phyloP scores from a whole-genome alignment of 768 basidiomycete genomes.

The Lanmaoa pseudosensibilis region DNA sequence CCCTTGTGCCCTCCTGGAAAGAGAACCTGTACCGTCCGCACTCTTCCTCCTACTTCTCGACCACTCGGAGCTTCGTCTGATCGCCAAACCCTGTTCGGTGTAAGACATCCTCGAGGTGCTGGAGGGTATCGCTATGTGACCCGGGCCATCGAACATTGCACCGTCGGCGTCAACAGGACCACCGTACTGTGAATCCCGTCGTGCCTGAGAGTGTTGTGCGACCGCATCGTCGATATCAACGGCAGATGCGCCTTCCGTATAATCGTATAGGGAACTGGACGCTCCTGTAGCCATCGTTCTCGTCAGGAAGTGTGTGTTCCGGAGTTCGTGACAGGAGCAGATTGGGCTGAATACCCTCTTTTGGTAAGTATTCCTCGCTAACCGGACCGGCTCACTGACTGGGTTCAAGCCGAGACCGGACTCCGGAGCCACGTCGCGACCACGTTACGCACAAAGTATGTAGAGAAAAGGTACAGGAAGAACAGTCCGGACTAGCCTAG shows the following conservation, averaged over 20 bases:
- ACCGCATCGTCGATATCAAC: conserved; percentile 68
- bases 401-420: neutral
- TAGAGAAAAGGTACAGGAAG: neutral
- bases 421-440: neutral
- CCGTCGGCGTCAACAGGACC: conserved; percentile 52
- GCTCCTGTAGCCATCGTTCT: conserved; percentile 18
- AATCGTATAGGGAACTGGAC: conserved; percentile 48
- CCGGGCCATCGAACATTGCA: conserved; percentile 75
- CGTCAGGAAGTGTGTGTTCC: neutral
- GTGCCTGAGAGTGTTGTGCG: conserved; percentile 48
- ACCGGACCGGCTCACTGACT: neutral
- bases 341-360: neutral
- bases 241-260: conserved; percentile 83
- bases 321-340: neutral
- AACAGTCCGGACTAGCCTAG: conserved; percentile 50
- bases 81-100: conserved; percentile 40
- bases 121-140: conserved; percentile 65
- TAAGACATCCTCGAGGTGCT: conserved; percentile 80
- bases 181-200: conserved; percentile 68
- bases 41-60: conserved; percentile 52
- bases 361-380: conserved; percentile 10
- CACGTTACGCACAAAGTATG: neutral
- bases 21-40: conserved; percentile 38
- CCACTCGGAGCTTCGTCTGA: conserved; percentile 57
- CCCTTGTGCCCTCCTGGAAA: conserved; percentile 28